Conservation (phyloP, 176 grass and related monocot species). For the Eragrostis nindensis region DNA sequence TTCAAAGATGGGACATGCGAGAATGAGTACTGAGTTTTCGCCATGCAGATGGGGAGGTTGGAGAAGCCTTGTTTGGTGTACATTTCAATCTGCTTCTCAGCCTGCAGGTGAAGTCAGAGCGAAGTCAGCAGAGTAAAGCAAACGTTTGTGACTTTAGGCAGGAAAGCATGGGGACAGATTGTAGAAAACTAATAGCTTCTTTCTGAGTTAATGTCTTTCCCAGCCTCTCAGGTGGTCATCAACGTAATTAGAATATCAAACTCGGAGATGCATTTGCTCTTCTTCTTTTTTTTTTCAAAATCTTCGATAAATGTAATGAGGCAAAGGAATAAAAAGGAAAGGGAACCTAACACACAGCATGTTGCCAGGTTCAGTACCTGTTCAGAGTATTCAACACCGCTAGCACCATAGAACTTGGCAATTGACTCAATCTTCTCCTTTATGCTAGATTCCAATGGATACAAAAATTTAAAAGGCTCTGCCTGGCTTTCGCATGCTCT, state of each 20-base stretch:
- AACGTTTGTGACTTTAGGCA: background rate
- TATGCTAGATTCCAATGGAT: conserved; percentile 79
- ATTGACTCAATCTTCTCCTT: conserved; percentile 98
- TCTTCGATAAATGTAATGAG: background rate
- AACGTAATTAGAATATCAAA: conserved; percentile 9
- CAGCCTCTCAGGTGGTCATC: background rate
- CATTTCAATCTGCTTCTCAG: conserved; percentile 95
- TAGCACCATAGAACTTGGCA: conserved; percentile 87
- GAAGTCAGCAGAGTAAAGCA: conserved; percentile 13
- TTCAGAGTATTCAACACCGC: conserved; percentile 88
- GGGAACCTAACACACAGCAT: background rate
- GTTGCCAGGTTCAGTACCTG: conserved; percentile 50
- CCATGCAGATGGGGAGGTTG: conserved; percentile 95
- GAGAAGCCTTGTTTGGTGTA: conserved; percentile 95
- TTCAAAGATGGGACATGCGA: conserved; percentile 83
- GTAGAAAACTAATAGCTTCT: background rate
- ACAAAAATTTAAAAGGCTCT: conserved; percentile 80
- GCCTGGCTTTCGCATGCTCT: conserved; percentile 82
- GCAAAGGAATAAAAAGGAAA: background rate
- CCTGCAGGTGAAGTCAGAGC: conserved; percentile 42
- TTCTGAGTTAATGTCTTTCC: background rate
- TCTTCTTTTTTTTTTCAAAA: background rate
- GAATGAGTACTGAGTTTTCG: conserved; percentile 97
- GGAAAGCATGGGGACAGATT: background rate
- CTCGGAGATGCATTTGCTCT: background rate